Evolutionary conservation across 1,284 basidiomycete genomes (phyloP).

Genomic region (Sutorius eximius): DNA sequence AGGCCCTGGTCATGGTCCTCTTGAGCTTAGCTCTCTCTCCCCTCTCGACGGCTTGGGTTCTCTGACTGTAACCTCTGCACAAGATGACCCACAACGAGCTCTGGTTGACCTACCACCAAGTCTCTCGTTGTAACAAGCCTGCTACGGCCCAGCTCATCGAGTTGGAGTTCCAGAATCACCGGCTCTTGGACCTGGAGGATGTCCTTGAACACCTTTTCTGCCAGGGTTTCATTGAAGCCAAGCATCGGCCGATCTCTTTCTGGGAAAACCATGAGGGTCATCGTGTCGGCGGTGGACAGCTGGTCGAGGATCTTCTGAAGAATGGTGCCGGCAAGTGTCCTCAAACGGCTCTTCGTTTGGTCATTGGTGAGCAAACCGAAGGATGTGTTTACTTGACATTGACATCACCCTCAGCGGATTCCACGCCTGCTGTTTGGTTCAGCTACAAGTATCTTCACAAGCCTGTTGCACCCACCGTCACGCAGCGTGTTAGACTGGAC

Average conservation of each 20-base stretch:
- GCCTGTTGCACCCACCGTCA: conserved; percentile 30
- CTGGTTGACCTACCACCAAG: conserved; percentile 49
- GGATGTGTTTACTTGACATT: not conserved
- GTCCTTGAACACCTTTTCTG: conserved; percentile 49
- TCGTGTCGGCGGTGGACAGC: conserved; percentile 36
- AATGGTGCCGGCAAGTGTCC: conserved; percentile 42
- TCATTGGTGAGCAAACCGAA: conserved; percentile 40
- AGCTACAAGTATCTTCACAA: conserved; percentile 41
- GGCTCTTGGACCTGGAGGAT: conserved; percentile 45
- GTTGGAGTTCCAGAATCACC: conserved; percentile 40
- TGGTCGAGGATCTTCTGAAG: conserved; percentile 41
- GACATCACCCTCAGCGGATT: conserved; percentile 36
- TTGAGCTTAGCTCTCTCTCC: not conserved
- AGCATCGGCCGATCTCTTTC: conserved; percentile 41
- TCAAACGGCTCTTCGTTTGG: conserved; percentile 42
- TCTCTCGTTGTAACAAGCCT: conserved; percentile 41
- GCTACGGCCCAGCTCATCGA: conserved; percentile 48
- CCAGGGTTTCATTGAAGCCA: conserved; percentile 46
- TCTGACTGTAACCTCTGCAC: not conserved
- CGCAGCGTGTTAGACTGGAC: conserved; percentile 44
- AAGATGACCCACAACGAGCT: conserved; percentile 40
- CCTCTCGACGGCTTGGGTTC: not conserved
- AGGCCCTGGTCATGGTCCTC: not conserved
- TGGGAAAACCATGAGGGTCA: conserved; percentile 43
- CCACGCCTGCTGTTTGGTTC: conserved; percentile 43